These are phyloP conservation scores for Bipolaris cookei DNA, from an alignment of 2,329 filamentous ascomycete genomes.

Conservation along the genomic window DNA sequence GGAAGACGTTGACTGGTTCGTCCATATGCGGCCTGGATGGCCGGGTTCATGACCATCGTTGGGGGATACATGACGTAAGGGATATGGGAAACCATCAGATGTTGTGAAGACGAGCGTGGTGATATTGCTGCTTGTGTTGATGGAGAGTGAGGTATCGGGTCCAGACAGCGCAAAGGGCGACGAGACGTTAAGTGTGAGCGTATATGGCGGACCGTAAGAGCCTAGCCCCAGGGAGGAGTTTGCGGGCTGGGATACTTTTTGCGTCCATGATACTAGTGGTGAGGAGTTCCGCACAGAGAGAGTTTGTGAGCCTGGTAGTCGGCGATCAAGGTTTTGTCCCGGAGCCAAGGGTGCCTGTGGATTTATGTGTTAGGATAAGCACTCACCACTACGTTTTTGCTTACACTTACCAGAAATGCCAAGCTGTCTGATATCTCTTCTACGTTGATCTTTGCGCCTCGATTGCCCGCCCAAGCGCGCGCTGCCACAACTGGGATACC, in stretches of 20 bases:
- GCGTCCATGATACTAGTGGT: constrained; percentile 46
- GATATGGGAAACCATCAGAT: constrained; percentile 52
- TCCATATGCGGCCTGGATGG: constrained; percentile 61
- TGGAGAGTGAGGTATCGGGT: constrained; percentile 51
- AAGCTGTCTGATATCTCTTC: constrained; percentile 44
- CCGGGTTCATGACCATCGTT: constrained; percentile 55
- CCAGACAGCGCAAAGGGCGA: constrained; percentile 56
- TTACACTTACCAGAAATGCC: constrained; percentile 37
- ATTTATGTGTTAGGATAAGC: background rate
- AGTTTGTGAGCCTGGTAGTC: constrained; percentile 21
- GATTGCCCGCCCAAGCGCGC: constrained; percentile 52
- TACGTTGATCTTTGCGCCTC: constrained; percentile 43
- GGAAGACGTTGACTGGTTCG: constrained; percentile 55
- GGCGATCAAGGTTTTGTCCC: constrained; percentile 55
- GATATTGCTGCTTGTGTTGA: constrained; percentile 17
- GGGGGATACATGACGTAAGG: constrained; percentile 55
- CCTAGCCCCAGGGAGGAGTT: constrained; percentile 40
- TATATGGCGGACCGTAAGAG: constrained; percentile 58
- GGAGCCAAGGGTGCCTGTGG: constrained; percentile 45
- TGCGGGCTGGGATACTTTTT: background rate
- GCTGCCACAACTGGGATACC: constrained; percentile 55
- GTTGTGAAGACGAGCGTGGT: constrained; percentile 52
- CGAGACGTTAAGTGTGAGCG: constrained; percentile 46
- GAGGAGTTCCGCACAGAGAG: constrained; percentile 1
- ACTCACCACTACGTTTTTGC: too few relatives aligned